Evolutionary conservation across 2,329 filamentous ascomycete genomes (phyloP), one percentile per base, ranked within the genome.

Genomic region (Diaporthe sp.): DNA sequence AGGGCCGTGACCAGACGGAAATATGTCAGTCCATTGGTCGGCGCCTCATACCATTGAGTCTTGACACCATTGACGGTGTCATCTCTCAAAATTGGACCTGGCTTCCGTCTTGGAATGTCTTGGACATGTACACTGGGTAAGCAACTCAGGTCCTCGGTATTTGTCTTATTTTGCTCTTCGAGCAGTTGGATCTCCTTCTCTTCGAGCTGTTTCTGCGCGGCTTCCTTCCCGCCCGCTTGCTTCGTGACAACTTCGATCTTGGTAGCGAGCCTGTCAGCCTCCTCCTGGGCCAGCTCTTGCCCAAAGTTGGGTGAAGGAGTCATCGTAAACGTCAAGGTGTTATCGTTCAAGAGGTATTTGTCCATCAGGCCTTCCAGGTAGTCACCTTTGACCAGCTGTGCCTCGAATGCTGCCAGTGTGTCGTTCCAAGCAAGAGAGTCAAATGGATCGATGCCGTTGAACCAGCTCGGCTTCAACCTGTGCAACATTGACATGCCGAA

Each of bases 11-110:
- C 91, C 4, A 95, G 95, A 76, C 96, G 93, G 87, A 99, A 98
- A 83, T 99, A 99, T 1, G 96, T 98, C 75, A 99, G 86, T 0
- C 97, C 97, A 80, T 99, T 99, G 0, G 97, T 99, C 2, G 95
- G 94, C 10, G 96, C 95, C 83, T 98, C 95, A 70, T 94, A 93
- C 95, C 96, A 98, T 80, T 98, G 94, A 5, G 97, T 91, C 61
- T 93, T 91, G 55, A 93, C 90, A 51, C 90, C 89, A 57, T 91
- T 89, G 13, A 94, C 83, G 15, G 87, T 86, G n/a, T 94, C 91
- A 77, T 96, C 94, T 73, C 90, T 90, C 55, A 92, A 80, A 4
- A 86, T 81, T 0, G 89, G 83, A 0, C 85, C 84, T 80, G 96
- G 94, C 81, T 94, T 94, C 76, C 90, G 87, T 73, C 96, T 91